Evolutionary conservation across 2,329 filamentous ascomycete genomes (phyloP), one percentile per base, ranked within the genome.

Genomic region (Ophiocordyceps robertsii): DNA sequence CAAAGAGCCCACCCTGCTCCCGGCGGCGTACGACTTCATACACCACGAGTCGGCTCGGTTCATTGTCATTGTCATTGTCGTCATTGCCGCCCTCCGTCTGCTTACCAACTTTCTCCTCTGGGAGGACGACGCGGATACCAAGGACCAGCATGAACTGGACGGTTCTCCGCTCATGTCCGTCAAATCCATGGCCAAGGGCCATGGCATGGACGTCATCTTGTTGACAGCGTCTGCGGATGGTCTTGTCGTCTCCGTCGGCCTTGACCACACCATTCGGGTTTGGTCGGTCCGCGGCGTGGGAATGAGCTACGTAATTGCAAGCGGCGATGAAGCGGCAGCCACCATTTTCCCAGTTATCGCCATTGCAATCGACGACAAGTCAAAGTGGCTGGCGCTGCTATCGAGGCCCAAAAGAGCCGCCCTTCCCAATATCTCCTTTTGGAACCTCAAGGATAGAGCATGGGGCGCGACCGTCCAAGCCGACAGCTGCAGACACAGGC

Each of bases 71-170:
- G 65, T 85, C 4, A 57, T 85, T 1, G 69, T 83, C 19, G 60
- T 79, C 3, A 65, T 82, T 14, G 77, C 77, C 9, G 73, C 74
- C 16, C 72, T 89, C 24, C 77, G 77, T 2, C 61, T 88, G 8
- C 66, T 89, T 8, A 84, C 85, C 66, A 85, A 80, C 47, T 84
- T 83, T 51, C 66, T 90, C 6, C 64, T 90, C 0, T 83, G 77
- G 72, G 78, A 80, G 44, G 77, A 82, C 42, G 62, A 70, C 43
- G 59, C 63, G 7, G 59, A 67, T 17, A 62, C 63, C 13, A 66
- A 69, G 2, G 62, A 63, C 7, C 64, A 71, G 9, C 62, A 68
- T 6, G 66, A 70, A 7, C 63, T 56, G 0, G 62, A 67, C n/a
- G 64, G 69, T 2, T 49, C 45, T 24, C 66, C 73, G 1, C 60